phyloP scores from a whole-genome alignment of 352 stramenopile genomes.

The Pythium vanterpoolii region DNA sequence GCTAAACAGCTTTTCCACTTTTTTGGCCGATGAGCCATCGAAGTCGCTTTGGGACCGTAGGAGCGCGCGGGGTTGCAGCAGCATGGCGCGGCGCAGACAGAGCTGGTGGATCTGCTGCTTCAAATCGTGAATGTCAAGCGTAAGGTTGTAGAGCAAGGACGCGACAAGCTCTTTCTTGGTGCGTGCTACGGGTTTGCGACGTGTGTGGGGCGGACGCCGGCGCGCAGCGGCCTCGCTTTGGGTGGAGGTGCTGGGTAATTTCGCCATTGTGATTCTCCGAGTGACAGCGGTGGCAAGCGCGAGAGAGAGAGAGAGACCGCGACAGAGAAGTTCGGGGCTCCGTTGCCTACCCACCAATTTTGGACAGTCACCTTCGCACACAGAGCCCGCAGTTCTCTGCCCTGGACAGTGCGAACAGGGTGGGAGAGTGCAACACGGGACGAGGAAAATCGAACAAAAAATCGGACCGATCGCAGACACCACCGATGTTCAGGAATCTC shows the following conservation, averaged over 20 bases:
- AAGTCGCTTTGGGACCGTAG: not conserved
- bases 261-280: not conserved
- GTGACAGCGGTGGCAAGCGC: no score
- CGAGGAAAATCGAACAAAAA: no score
- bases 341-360: no score
- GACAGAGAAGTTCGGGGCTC: no score
- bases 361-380: no score
- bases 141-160: conserved; percentile 17
- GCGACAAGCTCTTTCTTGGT: not conserved
- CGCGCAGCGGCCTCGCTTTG: not conserved
- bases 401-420: no score
- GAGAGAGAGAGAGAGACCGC: no score
- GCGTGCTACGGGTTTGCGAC: not conserved
- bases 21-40: not conserved
- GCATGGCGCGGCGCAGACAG: not conserved
- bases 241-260: no score
- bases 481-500: no score
- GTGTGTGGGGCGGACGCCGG: not conserved
- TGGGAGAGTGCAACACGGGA: no score
- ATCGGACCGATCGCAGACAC: no score
- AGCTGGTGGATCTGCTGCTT: conserved; percentile 13
- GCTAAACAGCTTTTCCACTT: not conserved
- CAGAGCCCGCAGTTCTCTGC: no score
- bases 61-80: not conserved
- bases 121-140: conserved; percentile 19